Evolutionary conservation across 2,329 filamentous ascomycete species (phyloP).

Genomic region (Biscogniauxia marginata): DNA sequence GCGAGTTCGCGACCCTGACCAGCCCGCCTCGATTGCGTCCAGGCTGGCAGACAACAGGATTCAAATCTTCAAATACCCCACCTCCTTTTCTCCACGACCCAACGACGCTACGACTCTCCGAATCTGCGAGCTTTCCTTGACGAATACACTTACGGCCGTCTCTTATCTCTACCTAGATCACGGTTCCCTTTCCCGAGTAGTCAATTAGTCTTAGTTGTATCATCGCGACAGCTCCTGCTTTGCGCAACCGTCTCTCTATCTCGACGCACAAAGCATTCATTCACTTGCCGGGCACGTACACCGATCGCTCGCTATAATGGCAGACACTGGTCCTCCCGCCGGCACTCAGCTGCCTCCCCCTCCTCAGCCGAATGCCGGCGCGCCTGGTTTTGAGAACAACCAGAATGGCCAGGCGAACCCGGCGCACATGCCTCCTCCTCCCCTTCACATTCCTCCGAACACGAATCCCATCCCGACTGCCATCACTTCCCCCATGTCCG

Average conservation of each 20-base stretch:
- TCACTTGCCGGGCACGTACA: slow-evolving; percentile 6
- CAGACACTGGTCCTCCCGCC: slow-evolving; percentile 68
- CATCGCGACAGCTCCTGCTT: slow-evolving; percentile 12
- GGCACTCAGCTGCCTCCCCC: slow-evolving; percentile 67
- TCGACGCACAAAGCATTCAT: slow-evolving; percentile 3
- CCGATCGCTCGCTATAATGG: slow-evolving; percentile 54
- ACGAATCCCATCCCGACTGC: slow-evolving; percentile 92
- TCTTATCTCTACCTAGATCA: slow-evolving; percentile 1
- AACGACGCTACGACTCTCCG: slow-evolving; percentile 26
- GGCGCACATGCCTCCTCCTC: slow-evolving; percentile 83
- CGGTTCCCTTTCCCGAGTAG: slow-evolving; percentile 1
- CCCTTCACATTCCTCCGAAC: slow-evolving; percentile 93
- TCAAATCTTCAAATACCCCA: slow-evolving; percentile 23
- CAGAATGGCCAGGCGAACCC: slow-evolving; percentile 70
- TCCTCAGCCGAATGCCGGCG: slow-evolving; percentile 65
- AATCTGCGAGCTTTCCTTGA: slow-evolving; percentile 13
- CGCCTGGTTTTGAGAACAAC: slow-evolving; percentile 74
- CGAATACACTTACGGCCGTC: slow-evolving; percentile 12
- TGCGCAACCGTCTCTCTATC: slow-evolving; percentile 10
- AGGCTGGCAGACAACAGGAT: slow-evolving; percentile 5
- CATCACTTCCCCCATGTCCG: slow-evolving; percentile 83
- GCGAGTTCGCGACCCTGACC: slow-evolving; percentile 16
- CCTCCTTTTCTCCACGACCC: slow-evolving; percentile 20
- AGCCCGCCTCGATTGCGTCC: neutral
- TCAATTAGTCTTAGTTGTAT: slow-evolving; percentile 5